Base-by-base conservation (phyloP, 768 basidiomycete species). In the Tylopilus cervinicoccineus region DNA sequence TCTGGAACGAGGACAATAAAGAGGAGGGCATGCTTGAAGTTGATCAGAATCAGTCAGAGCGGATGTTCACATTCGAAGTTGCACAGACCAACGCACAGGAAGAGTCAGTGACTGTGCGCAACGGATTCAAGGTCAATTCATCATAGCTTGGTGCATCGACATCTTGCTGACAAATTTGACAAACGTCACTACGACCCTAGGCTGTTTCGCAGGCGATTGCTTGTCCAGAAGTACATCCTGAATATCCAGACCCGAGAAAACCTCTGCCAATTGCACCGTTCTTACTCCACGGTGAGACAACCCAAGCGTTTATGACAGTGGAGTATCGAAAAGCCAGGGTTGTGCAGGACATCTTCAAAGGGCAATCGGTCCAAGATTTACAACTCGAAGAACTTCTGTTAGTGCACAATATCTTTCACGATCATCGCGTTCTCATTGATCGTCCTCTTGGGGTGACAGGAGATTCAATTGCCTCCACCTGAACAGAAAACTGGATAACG, bases 51-150 rank as follows among this genome's bases (percentile, higher is more conserved):
- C 69, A 71, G 14, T 65, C 61, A 3, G 78, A 78, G 29, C 68
- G 80, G 9, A 60, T 83, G 46, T 78, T 76, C 55, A 71, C 70
- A 0, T 83, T 79, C 45, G 73, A 76, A 38, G 80, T 83, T 0
- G 61, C 70, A 0, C 78, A 81, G 58, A 79, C 74, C 6, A 72
- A 71, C 16, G 77, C 81, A 39, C 76, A 80, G 51, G 78, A 79
- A 45, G 81, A 81, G 54, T 67, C 69, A 5, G 77, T 79, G 2
- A 58, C 61, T 1, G 57, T 65, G 8, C 67, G 69, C 14, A 62
- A 66, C 5, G 79, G 80, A 0, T 80, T 80, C 55, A 65, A 60
- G 54, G 80, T 80, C 13, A 55, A 12, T 64, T 14, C 5, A n/a
- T 28, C 12, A 12, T 5, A 4, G 19, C 13, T 7, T 43, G 40